phyloP scores from a whole-genome alignment of 2,329 filamentous ascomycete species.

The Colletotrichum incanum region DNA sequence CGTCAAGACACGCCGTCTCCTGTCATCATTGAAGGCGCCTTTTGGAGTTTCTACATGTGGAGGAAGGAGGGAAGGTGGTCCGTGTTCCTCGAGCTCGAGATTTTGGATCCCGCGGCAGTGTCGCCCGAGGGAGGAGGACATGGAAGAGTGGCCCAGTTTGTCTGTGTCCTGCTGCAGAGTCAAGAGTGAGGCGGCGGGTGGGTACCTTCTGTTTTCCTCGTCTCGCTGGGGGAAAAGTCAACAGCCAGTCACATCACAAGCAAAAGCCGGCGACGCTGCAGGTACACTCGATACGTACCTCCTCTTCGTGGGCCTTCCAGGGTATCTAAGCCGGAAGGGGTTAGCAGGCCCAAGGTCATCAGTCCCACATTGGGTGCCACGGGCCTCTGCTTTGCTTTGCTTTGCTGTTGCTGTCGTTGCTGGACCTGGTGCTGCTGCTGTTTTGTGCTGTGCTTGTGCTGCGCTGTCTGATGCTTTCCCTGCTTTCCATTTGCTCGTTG shows the following conservation, averaged over 20 bases:
- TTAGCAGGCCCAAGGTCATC: constrained; percentile 12
- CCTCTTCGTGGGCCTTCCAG: neutral
- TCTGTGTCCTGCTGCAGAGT: constrained; percentile 8
- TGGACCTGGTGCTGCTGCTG: neutral
- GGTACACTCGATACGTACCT: constrained; percentile 37
- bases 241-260: constrained; percentile 33
- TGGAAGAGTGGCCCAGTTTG: constrained; percentile 10
- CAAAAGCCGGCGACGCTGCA: constrained; percentile 39
- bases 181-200: constrained; percentile 39
- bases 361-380: constrained; percentile 31
- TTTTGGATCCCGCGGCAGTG: constrained; percentile 28
- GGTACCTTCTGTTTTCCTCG: constrained; percentile 21
- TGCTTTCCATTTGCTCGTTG: constrained; percentile 19
- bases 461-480: constrained; percentile 21
- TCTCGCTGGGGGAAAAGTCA: constrained; percentile 10
- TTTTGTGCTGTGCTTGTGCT: constrained; percentile 4
- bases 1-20: neutral
- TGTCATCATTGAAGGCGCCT: neutral
- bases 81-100: constrained; percentile 28
- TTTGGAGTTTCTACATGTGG: constrained; percentile 29
- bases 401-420: constrained; percentile 17
- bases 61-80: constrained; percentile 23
- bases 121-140: constrained; percentile 26
- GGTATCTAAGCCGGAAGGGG: constrained; percentile 23
- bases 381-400: constrained; percentile 20